Percentiles rank a stretch among this genome's conserved stretches.
These are phyloP conservation scores for Pyrenophora teres DNA, from an alignment of 2,329 filamentous ascomycete species.

Conservation along the genomic window DNA sequence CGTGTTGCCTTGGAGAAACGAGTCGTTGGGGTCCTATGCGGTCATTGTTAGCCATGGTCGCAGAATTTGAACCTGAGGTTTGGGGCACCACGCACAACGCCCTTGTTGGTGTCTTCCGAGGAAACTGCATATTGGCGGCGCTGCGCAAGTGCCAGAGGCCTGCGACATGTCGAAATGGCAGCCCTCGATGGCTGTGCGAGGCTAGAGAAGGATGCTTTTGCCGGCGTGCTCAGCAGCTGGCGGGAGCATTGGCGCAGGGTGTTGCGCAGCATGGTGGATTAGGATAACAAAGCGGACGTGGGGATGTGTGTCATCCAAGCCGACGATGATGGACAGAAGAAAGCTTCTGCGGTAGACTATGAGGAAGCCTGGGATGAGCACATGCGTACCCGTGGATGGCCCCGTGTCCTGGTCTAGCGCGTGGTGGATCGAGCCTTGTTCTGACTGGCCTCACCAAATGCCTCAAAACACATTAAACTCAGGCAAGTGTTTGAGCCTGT, in stretches of 20 bases:
- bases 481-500: neutral
- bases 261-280: conserved; percentile 71
- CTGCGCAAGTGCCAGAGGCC: conserved; percentile 53
- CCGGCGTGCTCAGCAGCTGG: conserved; percentile 63
- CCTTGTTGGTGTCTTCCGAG: conserved; percentile 62
- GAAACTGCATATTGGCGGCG: conserved; percentile 63
- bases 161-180: conserved; percentile 54
- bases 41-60: conserved; percentile 33
- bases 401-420: conserved; percentile 27
- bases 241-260: conserved; percentile 68
- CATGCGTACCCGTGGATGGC: conserved; percentile 15
- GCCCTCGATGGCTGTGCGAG: conserved; percentile 47
- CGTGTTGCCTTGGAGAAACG: conserved; percentile 93
- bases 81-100: conserved; percentile 58
- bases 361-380: conserved; percentile 19
- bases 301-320: conserved; percentile 40
- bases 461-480: conserved; percentile 21
- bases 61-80: conserved; percentile 17
- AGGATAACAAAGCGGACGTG: conserved; percentile 20
- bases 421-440: conserved; percentile 13
- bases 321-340: conserved; percentile 27
- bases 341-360: conserved; percentile 22
- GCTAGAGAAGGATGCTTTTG: conserved; percentile 51
- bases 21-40: conserved; percentile 80
- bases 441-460: conserved; percentile 28